These are phyloP conservation scores for Neopestalotiopsis sp. DNA, from an alignment of 2,329 filamentous ascomycete species.

Conservation along the genomic window DNA sequence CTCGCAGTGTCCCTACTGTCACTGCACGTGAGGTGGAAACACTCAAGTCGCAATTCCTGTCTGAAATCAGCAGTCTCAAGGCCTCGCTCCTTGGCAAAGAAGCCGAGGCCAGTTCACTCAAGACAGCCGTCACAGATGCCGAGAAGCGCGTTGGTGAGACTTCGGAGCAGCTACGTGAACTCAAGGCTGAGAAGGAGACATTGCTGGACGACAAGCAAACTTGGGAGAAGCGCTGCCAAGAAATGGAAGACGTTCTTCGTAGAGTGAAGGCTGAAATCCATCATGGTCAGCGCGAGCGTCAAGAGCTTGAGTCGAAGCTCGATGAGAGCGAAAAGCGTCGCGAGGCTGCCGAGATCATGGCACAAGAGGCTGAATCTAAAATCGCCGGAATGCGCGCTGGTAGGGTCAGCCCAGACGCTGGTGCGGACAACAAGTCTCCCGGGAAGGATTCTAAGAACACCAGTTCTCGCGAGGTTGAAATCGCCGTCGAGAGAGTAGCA, in stretches of 20 bases:
- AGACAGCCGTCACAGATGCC: slow-evolving; percentile 85
- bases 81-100: slow-evolving; percentile 92
- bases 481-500: slow-evolving; percentile 89
- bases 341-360: slow-evolving; percentile 76
- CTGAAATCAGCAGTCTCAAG: slow-evolving; percentile 92
- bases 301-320: slow-evolving; percentile 75
- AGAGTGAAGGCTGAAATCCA: slow-evolving; percentile 84
- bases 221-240: slow-evolving; percentile 84
- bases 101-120: slow-evolving; percentile 86
- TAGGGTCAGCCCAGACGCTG: slow-evolving; percentile 49
- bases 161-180: slow-evolving; percentile 82
- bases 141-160: slow-evolving; percentile 90
- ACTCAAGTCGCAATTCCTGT: slow-evolving; percentile 87
- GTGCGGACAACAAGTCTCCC: slow-evolving; percentile 37
- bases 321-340: slow-evolving; percentile 78
- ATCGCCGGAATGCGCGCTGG: slow-evolving; percentile 75
- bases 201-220: slow-evolving; percentile 76
- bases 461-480: slow-evolving; percentile 71
- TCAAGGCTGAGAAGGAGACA: slow-evolving; percentile 71
- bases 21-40: slow-evolving; percentile 92
- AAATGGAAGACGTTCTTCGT: slow-evolving; percentile 82
- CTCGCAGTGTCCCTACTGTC: slow-evolving; percentile 86
- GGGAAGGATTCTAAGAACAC: slow-evolving; percentile 40
- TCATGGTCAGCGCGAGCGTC: slow-evolving; percentile 77
- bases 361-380: slow-evolving; percentile 76